Base-by-base conservation (phyloP, 73 alveolate species). In the Tetrahymena borealis region DNA sequence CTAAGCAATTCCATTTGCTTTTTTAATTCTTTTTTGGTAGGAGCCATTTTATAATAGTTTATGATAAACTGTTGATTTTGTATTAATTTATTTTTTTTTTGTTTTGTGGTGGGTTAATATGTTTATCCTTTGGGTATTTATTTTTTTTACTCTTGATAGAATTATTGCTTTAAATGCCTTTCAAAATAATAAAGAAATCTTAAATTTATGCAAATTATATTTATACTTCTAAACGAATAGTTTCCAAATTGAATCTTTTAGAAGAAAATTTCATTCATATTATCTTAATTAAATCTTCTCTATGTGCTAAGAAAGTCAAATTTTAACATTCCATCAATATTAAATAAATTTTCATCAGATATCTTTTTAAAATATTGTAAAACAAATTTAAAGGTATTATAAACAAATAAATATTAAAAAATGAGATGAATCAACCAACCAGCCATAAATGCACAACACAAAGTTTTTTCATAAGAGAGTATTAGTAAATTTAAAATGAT, bases 151-250 rank as follows among this genome's bases (percentile, higher is more conserved):
- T 60, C 85, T 60, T 24, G 28, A 60, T 60, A 60, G 85, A 60
- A 60, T 60, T 60, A 60, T 60, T 60, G 85, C 85, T 60, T 60
- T 60, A 60, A 60, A 60, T 60, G 85, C 37, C 85, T 24, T 60
- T 60, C 85, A 60, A 60, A 60, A 60, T 60, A 60, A 60, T 24
- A 60, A 60, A 60, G 85, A 28, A n/a, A 60, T 60, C 38, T 60
- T 60, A 60, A 60, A 60, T 60, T 60, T 60, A 60, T 60, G 85
- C 85, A 60, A 60, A 60, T 24, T 60, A 60, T 60, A 60, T 60
- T 60, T 60, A 60, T 60, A 60, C 85, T 60, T 60, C 85, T 60
- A 60, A 60, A 60, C 85, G 85, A 60, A 60, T 60, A 60, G 85
- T 60, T 60, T 60, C 36, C 28, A 18, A 18, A 60, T 60, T 60